A percentile compares a stretch with the other conserved stretches of the same genome.
Conservation (phyloP, 2,329 filamentous ascomycete species). For the Ambrosiella cleistominuta region DNA sequence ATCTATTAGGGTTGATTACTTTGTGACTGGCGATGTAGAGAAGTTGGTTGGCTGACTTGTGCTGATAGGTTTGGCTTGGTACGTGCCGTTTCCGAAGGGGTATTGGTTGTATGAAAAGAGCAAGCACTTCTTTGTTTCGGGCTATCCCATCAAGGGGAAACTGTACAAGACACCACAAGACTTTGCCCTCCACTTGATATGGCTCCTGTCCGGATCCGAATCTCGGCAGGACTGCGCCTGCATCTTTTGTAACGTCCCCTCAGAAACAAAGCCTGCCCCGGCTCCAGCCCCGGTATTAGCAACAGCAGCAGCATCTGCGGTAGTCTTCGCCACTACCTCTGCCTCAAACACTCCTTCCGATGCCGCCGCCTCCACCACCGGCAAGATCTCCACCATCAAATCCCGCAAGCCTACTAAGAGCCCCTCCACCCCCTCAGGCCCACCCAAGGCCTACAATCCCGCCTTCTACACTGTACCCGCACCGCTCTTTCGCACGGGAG, state of each 20-base stretch:
- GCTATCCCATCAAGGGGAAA: slow-evolving; percentile 30
- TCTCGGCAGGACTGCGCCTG: slow-evolving; percentile 34
- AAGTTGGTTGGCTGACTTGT: neutral
- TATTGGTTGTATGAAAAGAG: slow-evolving; percentile 32
- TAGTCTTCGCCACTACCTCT: too few relatives aligned
- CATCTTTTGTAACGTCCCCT: slow-evolving; percentile 26
- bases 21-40: too few relatives aligned
- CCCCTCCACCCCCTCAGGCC: neutral
- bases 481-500: slow-evolving; percentile 29
- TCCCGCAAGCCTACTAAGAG: slow-evolving; percentile 3
- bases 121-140: slow-evolving; percentile 32
- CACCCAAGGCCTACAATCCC: slow-evolving; percentile 5
- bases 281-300: neutral
- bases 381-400: slow-evolving; percentile 12
- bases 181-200: slow-evolving; percentile 34
- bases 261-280: neutral
- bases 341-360: neutral
- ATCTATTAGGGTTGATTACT: too few relatives aligned
- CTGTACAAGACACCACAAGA: slow-evolving; percentile 36
- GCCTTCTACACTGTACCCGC: slow-evolving; percentile 14
- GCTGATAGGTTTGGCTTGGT: slow-evolving; percentile 24
- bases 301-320: neutral
- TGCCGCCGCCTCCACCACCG: neutral
- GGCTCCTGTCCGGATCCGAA: slow-evolving; percentile 30
- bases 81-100: slow-evolving; percentile 26